phyloP scores from a whole-genome alignment of 2,329 filamentous ascomycete genomes.

The Aspergillus ustus region DNA sequence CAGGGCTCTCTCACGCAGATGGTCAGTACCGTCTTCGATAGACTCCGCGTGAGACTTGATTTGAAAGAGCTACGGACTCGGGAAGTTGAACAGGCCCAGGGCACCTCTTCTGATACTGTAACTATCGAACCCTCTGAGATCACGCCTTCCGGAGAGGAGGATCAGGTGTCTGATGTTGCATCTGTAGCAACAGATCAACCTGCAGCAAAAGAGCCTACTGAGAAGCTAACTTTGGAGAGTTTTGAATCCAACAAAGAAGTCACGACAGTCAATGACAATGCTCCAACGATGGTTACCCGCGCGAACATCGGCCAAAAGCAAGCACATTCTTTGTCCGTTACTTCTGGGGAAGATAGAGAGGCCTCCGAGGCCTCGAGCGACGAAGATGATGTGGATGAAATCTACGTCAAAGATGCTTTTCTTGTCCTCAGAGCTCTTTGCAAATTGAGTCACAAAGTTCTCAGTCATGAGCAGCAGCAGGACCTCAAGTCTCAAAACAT shows the following conservation, averaged over 20 bases:
- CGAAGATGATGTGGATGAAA: constrained; percentile 82
- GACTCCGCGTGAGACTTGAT: constrained; percentile 83
- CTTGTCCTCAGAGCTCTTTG: constrained; percentile 97
- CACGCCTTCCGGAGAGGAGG: constrained; percentile 53
- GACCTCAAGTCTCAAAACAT: constrained; percentile 94
- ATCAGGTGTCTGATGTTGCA: constrained; percentile 48
- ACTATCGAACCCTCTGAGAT: constrained; percentile 44
- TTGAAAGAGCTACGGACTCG: constrained; percentile 78
- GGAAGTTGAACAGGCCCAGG: constrained; percentile 40
- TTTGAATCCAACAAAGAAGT: constrained; percentile 73
- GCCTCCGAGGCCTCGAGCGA: constrained; percentile 41
- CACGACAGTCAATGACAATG: constrained; percentile 67
- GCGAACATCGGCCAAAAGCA: constrained; percentile 54
- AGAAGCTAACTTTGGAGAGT: constrained; percentile 69
- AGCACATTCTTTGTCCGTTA: constrained; percentile 49
- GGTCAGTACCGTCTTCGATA: constrained; percentile 96
- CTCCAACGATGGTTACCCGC: constrained; percentile 68
- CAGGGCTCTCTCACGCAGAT: constrained; percentile 97
- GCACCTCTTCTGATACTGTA: constrained; percentile 42
- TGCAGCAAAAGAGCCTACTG: constrained; percentile 57
- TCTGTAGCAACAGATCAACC: constrained; percentile 45
- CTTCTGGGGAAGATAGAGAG: constrained; percentile 43
- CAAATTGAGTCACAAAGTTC: constrained; percentile 90
- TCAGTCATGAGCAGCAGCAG: constrained; percentile 87
- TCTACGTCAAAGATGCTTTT: constrained; percentile 96